phyloP scores from a whole-genome alignment of 257 asterid species.

The Catharanthus roseus region DNA sequence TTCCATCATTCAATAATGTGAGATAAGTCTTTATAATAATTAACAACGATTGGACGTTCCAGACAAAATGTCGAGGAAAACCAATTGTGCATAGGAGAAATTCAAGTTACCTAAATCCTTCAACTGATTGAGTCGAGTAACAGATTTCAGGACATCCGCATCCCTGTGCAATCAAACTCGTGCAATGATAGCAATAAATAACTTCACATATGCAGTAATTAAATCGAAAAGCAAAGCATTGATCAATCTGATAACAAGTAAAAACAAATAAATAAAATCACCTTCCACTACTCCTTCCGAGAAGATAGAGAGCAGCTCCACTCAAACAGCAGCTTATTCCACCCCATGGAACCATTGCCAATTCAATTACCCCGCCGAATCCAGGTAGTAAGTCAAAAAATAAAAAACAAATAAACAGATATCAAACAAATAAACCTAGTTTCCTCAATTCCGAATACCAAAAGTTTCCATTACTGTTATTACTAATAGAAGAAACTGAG shows the following conservation, averaged over 20 bases:
- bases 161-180: constrained; percentile 44
- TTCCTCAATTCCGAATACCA: background rate
- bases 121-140: constrained; percentile 81
- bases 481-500: background rate
- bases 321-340: constrained; percentile 90
- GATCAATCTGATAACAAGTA: constrained; percentile 5
- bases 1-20: no score
- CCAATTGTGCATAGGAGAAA: background rate
- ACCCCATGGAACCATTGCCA: constrained; percentile 72
- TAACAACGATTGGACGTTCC: background rate
- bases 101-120: constrained; percentile 76
- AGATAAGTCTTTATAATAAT: background rate
- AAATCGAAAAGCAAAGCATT: constrained; percentile 1
- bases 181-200: background rate
- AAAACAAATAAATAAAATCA: constrained; percentile 12
- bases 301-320: constrained; percentile 95
- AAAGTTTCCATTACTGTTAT: background rate
- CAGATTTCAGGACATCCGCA: constrained; percentile 74
- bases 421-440: background rate
- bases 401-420: no score
- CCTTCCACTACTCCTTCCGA: constrained; percentile 97
- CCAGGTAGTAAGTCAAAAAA: background rate
- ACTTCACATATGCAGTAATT: background rate
- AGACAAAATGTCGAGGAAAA: background rate
- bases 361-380: background rate